These are phyloP conservation scores for Fusarium coicis DNA, from an alignment of 2,329 filamentous ascomycete genomes.

Conservation along the genomic window DNA sequence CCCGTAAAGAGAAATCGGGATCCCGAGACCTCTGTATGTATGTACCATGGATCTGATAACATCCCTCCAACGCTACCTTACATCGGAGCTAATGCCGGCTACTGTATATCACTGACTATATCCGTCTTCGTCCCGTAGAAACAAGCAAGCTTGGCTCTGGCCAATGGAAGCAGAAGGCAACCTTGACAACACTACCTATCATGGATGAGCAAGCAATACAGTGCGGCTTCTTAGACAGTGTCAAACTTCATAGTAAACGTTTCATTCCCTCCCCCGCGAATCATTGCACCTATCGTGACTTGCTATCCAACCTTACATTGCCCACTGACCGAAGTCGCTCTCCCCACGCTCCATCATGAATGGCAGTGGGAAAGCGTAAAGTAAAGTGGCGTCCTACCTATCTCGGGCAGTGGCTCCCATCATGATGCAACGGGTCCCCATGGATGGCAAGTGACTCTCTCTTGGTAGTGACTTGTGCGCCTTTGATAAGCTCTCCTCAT, in stretches of 20 bases:
- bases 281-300: slow-evolving; percentile 1
- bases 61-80: slow-evolving; percentile 31
- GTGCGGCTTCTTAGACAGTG: slow-evolving; percentile 32
- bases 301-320: slow-evolving; percentile 27
- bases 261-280: slow-evolving; percentile 23
- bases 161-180: slow-evolving; percentile 14
- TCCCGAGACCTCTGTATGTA: background rate
- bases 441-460: slow-evolving; percentile 18
- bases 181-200: slow-evolving; percentile 11
- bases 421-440: slow-evolving; percentile 31
- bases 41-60: slow-evolving; percentile 29
- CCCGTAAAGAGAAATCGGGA: background rate
- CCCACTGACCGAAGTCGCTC: slow-evolving; percentile 16
- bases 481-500: slow-evolving; percentile 8
- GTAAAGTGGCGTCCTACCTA: slow-evolving; percentile 9
- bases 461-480: slow-evolving; percentile 3
- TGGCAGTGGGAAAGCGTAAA: slow-evolving; percentile 8
- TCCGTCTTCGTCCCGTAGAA: slow-evolving; percentile 1
- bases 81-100: slow-evolving; percentile 23
- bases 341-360: slow-evolving; percentile 26
- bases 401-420: background rate
- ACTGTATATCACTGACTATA: slow-evolving; percentile 1
- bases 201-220: slow-evolving; percentile 27
- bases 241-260: slow-evolving; percentile 32
- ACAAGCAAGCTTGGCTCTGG: background rate